A percentile compares a stretch with the other conserved stretches of the same genome.
Conservation (phyloP, 345 rosid species). For the Lagerstroemia speciosa region DNA sequence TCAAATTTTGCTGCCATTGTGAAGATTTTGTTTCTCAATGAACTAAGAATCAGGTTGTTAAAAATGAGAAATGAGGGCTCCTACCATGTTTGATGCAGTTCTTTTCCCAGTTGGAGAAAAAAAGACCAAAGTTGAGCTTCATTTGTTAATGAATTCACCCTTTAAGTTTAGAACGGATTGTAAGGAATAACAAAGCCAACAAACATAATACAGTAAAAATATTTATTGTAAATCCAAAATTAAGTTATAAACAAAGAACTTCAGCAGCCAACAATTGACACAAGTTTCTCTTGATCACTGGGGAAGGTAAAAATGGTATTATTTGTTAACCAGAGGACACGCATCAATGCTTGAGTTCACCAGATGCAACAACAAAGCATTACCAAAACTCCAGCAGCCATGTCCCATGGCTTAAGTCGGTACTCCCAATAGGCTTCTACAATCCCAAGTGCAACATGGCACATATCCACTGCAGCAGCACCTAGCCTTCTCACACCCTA, state of each 20-base stretch:
- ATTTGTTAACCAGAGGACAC: not conserved
- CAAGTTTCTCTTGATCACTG: not conserved
- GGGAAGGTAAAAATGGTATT: not conserved
- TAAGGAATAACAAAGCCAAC: not conserved
- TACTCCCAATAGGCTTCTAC: constrained; percentile 94
- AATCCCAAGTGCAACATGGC: constrained; percentile 90
- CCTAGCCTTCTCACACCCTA: constrained; percentile 95
- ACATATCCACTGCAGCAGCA: constrained; percentile 99
- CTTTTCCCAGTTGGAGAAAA: not conserved
- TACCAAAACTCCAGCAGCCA: constrained; percentile 99
- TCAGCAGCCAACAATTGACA: not conserved
- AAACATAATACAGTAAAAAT: not conserved
- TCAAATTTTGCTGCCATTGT: too few relatives aligned
- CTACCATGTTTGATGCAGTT: not conserved
- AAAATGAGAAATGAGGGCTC: too few relatives aligned
- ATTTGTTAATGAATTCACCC: not conserved
- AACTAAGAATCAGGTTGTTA: too few relatives aligned
- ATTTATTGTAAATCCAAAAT: not conserved
- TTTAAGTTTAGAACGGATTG: not conserved
- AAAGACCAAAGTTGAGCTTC: not conserved
- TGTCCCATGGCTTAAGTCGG: constrained; percentile 98
- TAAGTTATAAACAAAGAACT: not conserved
- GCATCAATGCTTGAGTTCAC: not conserved
- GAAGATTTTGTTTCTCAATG: too few relatives aligned
- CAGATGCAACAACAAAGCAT: constrained; percentile 10